Evolutionary conservation across 1,139 yeast species (phyloP).

Genomic region (Nakaseomyces uthaithaninus): DNA sequence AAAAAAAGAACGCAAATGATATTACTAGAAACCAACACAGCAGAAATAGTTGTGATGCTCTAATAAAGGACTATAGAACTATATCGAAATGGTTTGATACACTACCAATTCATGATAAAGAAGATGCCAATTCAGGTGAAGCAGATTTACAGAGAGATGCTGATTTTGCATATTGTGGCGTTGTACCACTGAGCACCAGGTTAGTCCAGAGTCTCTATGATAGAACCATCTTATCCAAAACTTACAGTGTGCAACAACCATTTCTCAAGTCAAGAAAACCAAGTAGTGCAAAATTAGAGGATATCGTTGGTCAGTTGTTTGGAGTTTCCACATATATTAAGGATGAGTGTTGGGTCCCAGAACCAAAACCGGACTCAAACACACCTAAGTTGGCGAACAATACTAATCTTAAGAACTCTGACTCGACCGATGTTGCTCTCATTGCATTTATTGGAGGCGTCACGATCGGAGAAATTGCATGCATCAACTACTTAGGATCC

Average conservation of each 20-base stretch:
- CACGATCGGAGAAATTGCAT: conserved; percentile 31
- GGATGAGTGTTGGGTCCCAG: conserved; percentile 22
- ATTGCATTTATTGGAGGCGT: conserved; percentile 30
- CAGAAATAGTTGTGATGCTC: conserved; percentile 1
- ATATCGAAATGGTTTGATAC: conserved; percentile 25
- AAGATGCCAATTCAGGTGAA: conserved; percentile 11
- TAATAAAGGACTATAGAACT: conserved; percentile 18
- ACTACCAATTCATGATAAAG: conserved; percentile 20
- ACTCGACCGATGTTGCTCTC: conserved; percentile 19
- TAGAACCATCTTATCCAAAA: conserved; percentile 22
- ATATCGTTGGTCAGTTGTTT: conserved; percentile 22
- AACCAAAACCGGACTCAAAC: conserved; percentile 9
- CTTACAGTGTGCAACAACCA: conserved; percentile 28
- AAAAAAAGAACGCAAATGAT: conserved; percentile 9
- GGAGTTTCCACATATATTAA: conserved; percentile 15
- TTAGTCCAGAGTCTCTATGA: conserved; percentile 27
- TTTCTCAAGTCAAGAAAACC: conserved; percentile 27
- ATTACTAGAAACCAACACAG: background rate
- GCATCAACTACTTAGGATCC: conserved; percentile 21
- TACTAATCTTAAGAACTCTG: conserved; percentile 7
- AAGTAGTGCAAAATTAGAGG: conserved; percentile 18
- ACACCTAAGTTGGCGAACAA: conserved; percentile 4
- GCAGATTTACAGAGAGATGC: conserved; percentile 19
- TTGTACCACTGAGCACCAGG: conserved; percentile 28
- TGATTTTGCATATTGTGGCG: conserved; percentile 32